Conservation (phyloP, 2,329 filamentous ascomycete genomes). For the Penicillium psychrosexuale region DNA sequence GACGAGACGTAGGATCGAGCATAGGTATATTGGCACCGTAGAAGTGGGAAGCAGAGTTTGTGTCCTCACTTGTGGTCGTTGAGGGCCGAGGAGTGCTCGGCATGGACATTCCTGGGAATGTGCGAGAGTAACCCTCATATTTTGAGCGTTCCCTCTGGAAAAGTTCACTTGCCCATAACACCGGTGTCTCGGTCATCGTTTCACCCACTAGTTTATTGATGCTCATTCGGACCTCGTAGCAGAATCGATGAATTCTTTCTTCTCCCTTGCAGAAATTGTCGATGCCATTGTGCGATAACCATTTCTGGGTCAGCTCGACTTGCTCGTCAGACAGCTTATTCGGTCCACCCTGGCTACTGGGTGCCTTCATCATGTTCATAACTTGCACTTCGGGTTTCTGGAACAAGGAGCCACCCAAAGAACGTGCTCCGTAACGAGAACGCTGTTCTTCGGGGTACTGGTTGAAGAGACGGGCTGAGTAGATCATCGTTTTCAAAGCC, state of each 20-base stretch:
- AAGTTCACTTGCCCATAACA: conserved; percentile 88
- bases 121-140: conserved; percentile 41
- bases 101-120: conserved; percentile 44
- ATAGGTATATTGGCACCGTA: conserved; percentile 28
- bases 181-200: conserved; percentile 76
- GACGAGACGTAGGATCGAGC: conserved; percentile 31
- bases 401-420: conserved; percentile 59
- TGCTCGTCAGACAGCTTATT: conserved; percentile 97
- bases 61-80: conserved; percentile 47
- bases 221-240: conserved; percentile 82
- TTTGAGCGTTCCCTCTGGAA: conserved; percentile 66
- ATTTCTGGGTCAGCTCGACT: conserved; percentile 76
- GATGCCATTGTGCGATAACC: conserved; percentile 76
- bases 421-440: conserved; percentile 45
- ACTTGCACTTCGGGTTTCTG: conserved; percentile 80
- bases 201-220: conserved; percentile 82
- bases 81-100: conserved; percentile 43
- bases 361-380: conserved; percentile 80
- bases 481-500: conserved; percentile 85
- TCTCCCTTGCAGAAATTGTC: conserved; percentile 95
- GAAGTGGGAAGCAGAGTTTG: conserved; percentile 28
- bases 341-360: conserved; percentile 78
- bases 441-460: conserved; percentile 32
- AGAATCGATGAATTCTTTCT: conserved; percentile 90
- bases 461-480: conserved; percentile 41